Conservation (phyloP, 164 flowering plant genomes). For the Vitis riparia region DNA sequence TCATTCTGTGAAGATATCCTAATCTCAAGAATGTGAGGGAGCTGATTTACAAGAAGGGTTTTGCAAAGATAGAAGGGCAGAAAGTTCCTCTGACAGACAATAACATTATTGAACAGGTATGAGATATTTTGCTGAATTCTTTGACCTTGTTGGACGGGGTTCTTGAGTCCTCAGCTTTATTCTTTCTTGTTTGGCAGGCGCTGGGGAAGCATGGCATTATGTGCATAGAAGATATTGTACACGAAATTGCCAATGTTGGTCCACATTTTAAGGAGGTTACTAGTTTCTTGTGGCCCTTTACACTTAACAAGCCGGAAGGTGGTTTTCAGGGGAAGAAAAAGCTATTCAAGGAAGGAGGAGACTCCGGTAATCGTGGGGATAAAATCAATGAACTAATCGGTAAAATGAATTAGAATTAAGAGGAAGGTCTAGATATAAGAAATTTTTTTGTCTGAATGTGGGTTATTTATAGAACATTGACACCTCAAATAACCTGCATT, state of each 20-base stretch:
- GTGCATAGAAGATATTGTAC: constrained; percentile 78
- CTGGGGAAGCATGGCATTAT: constrained; percentile 66
- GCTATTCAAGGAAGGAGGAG: constrained; percentile 69
- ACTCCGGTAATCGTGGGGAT: constrained; percentile 72
- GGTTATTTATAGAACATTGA: too few relatives aligned
- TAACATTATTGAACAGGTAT: constrained; percentile 80
- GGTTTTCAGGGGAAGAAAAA: constrained; percentile 51
- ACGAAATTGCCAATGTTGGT: constrained; percentile 69
- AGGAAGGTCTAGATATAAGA: too few relatives aligned
- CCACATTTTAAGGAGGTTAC: constrained; percentile 70
- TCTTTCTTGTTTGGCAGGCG: constrained; percentile 34
- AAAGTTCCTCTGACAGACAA: constrained; percentile 80
- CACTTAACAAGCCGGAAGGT: constrained; percentile 62
- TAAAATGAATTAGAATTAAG: constrained; percentile 57
- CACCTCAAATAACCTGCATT: too few relatives aligned
- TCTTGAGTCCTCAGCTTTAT: neutral
- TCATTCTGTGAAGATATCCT: constrained; percentile 57
- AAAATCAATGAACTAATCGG: constrained; percentile 63
- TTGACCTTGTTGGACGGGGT: neutral
- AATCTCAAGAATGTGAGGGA: constrained; percentile 77
- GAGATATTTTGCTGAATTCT: neutral
- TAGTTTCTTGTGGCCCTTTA: constrained; percentile 68
- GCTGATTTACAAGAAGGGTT: constrained; percentile 82
- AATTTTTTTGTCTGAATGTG: too few relatives aligned
- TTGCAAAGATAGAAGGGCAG: constrained; percentile 48